Base-by-base conservation (phyloP, 2,329 filamentous ascomycete genomes). In the Aspergillus flavus region DNA sequence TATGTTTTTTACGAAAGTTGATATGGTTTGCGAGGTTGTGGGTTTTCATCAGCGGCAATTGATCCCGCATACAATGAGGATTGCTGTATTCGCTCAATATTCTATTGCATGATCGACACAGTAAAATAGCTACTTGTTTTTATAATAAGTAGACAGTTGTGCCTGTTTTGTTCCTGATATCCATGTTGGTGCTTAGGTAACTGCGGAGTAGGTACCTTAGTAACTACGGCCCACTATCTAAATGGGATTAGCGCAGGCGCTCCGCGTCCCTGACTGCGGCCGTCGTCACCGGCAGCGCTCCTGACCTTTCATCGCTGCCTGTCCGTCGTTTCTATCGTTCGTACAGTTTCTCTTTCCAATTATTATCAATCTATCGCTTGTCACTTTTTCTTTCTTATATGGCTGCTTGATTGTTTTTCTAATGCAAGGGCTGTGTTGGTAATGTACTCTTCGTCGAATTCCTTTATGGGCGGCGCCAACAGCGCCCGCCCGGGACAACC, bases 381-480 rank as follows among this genome's bases (percentile, higher is more conserved):
- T 64, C 61, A 21, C 23, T 23, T 28, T 56, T 21, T n/a, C 26
- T 50, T 41, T 43, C 12, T 50, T 43, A 45, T 26, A 16, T 59
- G 19, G 32, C 61, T 50, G 32, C 26, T 48, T 21, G 21, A 52
- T 59, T 30, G 58, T 41, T 59, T 68, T 61, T 68, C 64, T 65
- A 52, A 75, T 76, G 73, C 69, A 58, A 70, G 63, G 64, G 64
- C 64, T 61, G 57, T 57, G 61, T 68, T 64, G 64, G 69, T 76
- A 80, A 97, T 97, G 94, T 98, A 92, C 82, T 95, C 93, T 69
- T 92, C 90, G 78, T 91, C 92, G 69, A 96, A 91, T 83, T 89
- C 91, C 68, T 97, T 90, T 79, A 82, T 96, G 73, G 93, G 93
- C 79, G 91, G 89, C 81, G 87, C 85, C 78, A 92, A 89, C 76